phyloP scores from a whole-genome alignment of 1,139 yeast genomes.

The Pichia sp. region DNA sequence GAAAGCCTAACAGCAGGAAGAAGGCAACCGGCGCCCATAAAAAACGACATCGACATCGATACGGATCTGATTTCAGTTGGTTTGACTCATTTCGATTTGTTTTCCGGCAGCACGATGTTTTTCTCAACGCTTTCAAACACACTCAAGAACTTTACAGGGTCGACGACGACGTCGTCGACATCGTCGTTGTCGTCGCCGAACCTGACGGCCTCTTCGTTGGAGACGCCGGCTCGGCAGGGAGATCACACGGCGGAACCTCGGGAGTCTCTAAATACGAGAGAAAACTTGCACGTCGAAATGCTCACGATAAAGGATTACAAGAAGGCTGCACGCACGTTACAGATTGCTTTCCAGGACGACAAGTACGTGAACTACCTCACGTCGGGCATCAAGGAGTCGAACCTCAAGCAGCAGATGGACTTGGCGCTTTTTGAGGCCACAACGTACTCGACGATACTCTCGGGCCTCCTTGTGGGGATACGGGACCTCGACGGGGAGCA shows the following conservation, averaged over 20 bases:
- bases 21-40: neutral
- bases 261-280: slow-evolving; percentile 8
- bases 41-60: too few relatives aligned
- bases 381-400: slow-evolving; percentile 36
- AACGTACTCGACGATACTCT: slow-evolving; percentile 50
- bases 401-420: slow-evolving; percentile 39
- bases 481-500: slow-evolving; percentile 35
- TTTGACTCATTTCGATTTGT: neutral
- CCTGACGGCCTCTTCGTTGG: neutral
- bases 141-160: neutral
- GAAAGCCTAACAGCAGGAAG: neutral
- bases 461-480: slow-evolving; percentile 53
- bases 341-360: slow-evolving; percentile 51
- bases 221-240: neutral
- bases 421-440: slow-evolving; percentile 53
- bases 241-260: neutral
- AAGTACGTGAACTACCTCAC: slow-evolving; percentile 47
- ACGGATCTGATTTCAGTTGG: neutral
- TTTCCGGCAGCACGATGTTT: neutral
- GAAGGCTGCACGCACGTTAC: slow-evolving; percentile 54
- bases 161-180: neutral
- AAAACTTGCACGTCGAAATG: slow-evolving; percentile 27
- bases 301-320: slow-evolving; percentile 39
- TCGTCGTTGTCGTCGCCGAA: neutral
- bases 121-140: neutral